These are phyloP conservation scores for Nakaseomyces uthaithaninus DNA, from an alignment of 1,139 yeast species.

Conservation along the genomic window DNA sequence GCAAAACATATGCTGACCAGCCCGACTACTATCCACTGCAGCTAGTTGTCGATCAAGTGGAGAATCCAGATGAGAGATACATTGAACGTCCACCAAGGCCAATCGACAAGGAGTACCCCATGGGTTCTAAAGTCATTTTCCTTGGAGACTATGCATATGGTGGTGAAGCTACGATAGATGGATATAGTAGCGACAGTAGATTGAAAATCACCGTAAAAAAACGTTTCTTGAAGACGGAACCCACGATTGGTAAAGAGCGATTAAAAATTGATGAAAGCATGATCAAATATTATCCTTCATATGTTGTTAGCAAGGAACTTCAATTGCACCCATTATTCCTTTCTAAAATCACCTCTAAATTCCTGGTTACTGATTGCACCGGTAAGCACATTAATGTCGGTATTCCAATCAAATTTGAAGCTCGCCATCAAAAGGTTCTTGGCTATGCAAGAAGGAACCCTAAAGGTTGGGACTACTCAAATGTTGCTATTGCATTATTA, in stretches of 20 bases:
- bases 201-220: slow-evolving; percentile 50
- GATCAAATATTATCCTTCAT: slow-evolving; percentile 58
- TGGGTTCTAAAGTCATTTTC: slow-evolving; percentile 64
- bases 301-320: slow-evolving; percentile 53
- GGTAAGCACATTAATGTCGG: slow-evolving; percentile 67
- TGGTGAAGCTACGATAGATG: slow-evolving; percentile 66
- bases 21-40: slow-evolving; percentile 64
- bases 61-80: slow-evolving; percentile 66
- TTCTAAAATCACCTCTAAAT: slow-evolving; percentile 71
- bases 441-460: slow-evolving; percentile 71
- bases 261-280: slow-evolving; percentile 49
- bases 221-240: slow-evolving; percentile 47
- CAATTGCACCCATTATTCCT: slow-evolving; percentile 56
- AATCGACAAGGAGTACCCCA: slow-evolving; percentile 73
- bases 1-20: slow-evolving; percentile 52
- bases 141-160: slow-evolving; percentile 89
- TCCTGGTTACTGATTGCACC: slow-evolving; percentile 47
- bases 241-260: slow-evolving; percentile 53
- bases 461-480: slow-evolving; percentile 78
- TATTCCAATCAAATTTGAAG: slow-evolving; percentile 75
- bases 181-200: slow-evolving; percentile 42
- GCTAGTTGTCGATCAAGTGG: slow-evolving; percentile 66
- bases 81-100: slow-evolving; percentile 69
- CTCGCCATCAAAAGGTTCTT: slow-evolving; percentile 69
- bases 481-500: slow-evolving; percentile 60